These are phyloP conservation scores for Suillus plorans DNA, from an alignment of 768 basidiomycete genomes.

Conservation along the genomic window DNA sequence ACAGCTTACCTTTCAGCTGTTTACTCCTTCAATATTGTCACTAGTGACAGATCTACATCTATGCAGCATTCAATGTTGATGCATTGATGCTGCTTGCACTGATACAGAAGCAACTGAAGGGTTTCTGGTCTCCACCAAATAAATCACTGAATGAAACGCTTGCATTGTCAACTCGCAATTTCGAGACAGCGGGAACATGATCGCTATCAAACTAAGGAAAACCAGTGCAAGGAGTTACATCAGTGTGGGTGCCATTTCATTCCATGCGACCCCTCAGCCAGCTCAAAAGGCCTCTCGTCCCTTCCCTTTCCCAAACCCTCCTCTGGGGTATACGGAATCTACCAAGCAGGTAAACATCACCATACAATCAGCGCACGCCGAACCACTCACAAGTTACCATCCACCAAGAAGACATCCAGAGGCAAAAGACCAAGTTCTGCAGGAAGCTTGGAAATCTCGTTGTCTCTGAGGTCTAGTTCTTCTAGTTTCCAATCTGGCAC, in stretches of 20 bases:
- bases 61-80: background rate
- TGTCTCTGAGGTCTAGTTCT: slow-evolving; percentile 81
- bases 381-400: slow-evolving; percentile 73
- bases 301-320: slow-evolving; percentile 84
- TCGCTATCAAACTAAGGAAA: background rate
- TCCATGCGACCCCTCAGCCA: slow-evolving; percentile 80
- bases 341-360: background rate
- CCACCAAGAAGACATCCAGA: slow-evolving; percentile 79
- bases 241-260: slow-evolving; percentile 39
- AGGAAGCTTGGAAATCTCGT: slow-evolving; percentile 70
- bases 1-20: background rate
- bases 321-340: slow-evolving; percentile 83
- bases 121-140: background rate
- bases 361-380: background rate
- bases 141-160: background rate
- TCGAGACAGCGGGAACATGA: background rate
- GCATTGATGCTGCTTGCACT: background rate
- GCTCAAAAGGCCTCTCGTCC: slow-evolving; percentile 75
- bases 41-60: background rate
- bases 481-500: slow-evolving; percentile 72
- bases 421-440: slow-evolving; percentile 73
- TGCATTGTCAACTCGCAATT: background rate
- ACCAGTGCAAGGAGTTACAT: background rate
- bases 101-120: background rate
- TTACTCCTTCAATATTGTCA: background rate